Conservation (phyloP, 108 stramenopile species). For the Nitzschia sp. region DNA sequence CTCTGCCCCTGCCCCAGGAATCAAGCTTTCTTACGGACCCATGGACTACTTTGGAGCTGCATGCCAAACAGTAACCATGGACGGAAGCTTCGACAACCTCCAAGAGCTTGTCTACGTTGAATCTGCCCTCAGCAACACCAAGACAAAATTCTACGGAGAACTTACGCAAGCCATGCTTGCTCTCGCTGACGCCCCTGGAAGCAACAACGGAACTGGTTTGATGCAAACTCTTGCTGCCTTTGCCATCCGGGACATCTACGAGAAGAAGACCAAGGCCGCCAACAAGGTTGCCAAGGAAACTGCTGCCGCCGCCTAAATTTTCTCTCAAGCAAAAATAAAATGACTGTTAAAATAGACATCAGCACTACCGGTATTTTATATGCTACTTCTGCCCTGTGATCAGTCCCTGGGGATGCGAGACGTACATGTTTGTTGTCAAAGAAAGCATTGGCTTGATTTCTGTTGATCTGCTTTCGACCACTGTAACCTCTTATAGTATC, state of each 20-base stretch:
- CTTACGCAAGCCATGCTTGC: constrained; percentile 94
- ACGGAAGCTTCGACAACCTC: constrained; percentile 96
- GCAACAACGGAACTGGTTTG: constrained; percentile 95
- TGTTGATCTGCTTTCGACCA: no score
- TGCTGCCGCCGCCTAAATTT: constrained; percentile 42
- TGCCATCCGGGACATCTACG: constrained; percentile 94
- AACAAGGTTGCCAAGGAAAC: constrained; percentile 49
- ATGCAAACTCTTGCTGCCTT: constrained; percentile 97
- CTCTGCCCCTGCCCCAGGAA: constrained; percentile 90
- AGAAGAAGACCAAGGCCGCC: constrained; percentile 84
- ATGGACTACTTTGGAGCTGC: constrained; percentile 87
- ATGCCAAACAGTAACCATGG: constrained; percentile 91
- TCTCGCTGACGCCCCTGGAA: constrained; percentile 92
- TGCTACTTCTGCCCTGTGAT: no score
- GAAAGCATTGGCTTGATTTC: no score
- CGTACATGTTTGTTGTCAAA: no score
- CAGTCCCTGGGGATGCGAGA: no score
- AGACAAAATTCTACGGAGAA: constrained; percentile 96
- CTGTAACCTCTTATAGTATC: no score
- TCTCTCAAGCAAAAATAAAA: not conserved
- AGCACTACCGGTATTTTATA: no score
- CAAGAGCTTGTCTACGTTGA: constrained; percentile 95
- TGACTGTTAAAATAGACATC: no score
- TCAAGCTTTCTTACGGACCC: constrained; percentile 91
- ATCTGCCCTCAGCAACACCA: constrained; percentile 89